Base-by-base conservation (phyloP, 2,329 filamentous ascomycete genomes). In the Fusarium fujikuroi region DNA sequence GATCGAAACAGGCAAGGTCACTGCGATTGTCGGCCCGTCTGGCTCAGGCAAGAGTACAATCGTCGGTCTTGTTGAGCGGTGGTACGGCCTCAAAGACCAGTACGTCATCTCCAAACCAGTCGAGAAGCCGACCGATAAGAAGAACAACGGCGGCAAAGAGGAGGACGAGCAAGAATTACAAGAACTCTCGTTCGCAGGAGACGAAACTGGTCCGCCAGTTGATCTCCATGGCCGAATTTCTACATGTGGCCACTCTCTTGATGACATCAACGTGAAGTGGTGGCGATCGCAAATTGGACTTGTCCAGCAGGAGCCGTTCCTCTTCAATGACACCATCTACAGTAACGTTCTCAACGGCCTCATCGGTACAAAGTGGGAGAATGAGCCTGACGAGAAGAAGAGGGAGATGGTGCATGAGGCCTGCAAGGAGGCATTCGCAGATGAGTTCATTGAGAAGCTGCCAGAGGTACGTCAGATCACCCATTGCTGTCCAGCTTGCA, bases 31-130 rank as follows among this genome's bases (percentile, higher is more conserved):
- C 21, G 92, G 92, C 0, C 88, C 91, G 0, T 93, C 91, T 4
- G 92, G 92, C 0, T 91, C 88, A 7, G 92, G 92, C 1, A 95
- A 95, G 80, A 92, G 90, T 60, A 94, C 92, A 0, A 89, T 94
- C 21, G 88, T 94, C 0, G 91, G 90, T 0, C 82, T 95, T 3
- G 83, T 94, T 3, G 90, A 94, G 77, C 84, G 91, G 28, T 94
- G 92, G 91, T 94, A 94, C 77, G 88, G 89, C 4, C 84, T 92
- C 3, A 83, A 86, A 36, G 83, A 86, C 7, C 85, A 90, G 66
- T 80, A 86, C 53, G 75, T 84, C 14, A 85, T 89, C 21, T 84
- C 84, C 18, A 86, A 85, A 76, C 81, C 85, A 8, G 80, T 85
- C 44, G 85, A 85, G 69, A 83, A 85, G 83, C 75, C 83, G 82